These are phyloP conservation scores for Neurospora sp. DNA, from an alignment of 495 filamentous ascomycete genomes.

Conservation along the genomic window DNA sequence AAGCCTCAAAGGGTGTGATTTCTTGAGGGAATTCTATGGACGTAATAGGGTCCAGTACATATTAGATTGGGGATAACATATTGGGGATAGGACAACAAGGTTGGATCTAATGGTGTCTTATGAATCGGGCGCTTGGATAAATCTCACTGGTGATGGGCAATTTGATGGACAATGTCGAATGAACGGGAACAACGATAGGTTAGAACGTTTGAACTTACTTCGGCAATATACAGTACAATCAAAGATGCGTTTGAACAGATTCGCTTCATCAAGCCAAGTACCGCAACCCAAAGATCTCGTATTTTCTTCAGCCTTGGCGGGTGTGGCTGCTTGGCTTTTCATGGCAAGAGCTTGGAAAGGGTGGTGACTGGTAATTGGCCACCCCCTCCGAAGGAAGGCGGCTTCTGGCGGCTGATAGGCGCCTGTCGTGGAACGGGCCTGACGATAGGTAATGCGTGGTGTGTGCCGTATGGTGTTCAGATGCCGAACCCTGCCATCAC, in stretches of 20 bases:
- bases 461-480: too few relatives aligned
- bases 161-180: background rate
- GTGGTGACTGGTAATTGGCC: too few relatives aligned
- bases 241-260: background rate
- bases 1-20: too few relatives aligned
- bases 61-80: background rate
- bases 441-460: too few relatives aligned
- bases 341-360: too few relatives aligned
- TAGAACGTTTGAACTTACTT: background rate
- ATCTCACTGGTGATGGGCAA: background rate
- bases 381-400: too few relatives aligned
- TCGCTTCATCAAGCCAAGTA: background rate
- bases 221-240: background rate
- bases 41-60: background rate
- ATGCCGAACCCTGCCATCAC: too few relatives aligned
- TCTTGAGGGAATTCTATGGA: background rate
- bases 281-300: too few relatives aligned
- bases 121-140: background rate
- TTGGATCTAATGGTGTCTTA: background rate
- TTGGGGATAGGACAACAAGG: too few relatives aligned
- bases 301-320: too few relatives aligned
- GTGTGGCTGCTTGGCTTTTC: too few relatives aligned
- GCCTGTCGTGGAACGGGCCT: background rate
- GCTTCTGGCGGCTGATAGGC: too few relatives aligned
- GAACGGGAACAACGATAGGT: background rate